Conservation (phyloP, 2,329 filamentous ascomycete genomes). For the Fusarium annulatum region DNA sequence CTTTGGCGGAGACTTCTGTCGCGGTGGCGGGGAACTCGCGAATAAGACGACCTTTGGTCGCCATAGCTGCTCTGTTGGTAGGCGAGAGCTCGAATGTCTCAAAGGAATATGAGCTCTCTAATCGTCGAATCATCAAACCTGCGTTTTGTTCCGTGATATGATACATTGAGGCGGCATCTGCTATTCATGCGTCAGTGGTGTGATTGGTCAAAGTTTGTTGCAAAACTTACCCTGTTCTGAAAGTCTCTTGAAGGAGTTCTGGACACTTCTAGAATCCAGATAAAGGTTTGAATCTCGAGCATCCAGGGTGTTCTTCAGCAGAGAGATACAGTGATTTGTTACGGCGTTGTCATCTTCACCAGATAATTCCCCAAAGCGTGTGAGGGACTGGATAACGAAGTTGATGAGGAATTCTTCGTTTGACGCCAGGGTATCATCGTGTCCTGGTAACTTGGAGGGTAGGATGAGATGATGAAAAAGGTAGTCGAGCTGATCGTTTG, state of each 20-base stretch:
- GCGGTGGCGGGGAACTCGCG: not conserved
- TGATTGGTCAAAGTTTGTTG: fast-evolving
- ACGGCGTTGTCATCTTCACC: too few species aligned
- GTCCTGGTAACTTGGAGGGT: not conserved
- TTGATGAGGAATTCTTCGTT: not conserved
- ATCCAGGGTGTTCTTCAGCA: not conserved
- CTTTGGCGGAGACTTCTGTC: not conserved
- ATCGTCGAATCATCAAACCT: fast-evolving
- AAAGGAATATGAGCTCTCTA: not conserved
- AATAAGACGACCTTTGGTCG: not conserved
- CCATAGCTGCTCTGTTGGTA: not conserved
- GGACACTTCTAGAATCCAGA: not conserved
- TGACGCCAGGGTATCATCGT: not conserved
- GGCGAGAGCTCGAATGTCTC: not conserved
- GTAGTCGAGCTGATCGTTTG: not conserved
- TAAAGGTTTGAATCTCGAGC: not conserved
- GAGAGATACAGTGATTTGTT: too few species aligned
- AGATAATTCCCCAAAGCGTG: not conserved
- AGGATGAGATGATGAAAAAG: not conserved
- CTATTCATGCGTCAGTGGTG: not conserved
- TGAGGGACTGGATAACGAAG: not conserved
- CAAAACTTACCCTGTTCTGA: not conserved
- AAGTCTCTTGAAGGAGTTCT: not conserved
- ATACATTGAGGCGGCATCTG: not conserved
- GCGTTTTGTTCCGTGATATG: not conserved